Evolutionary conservation across 345 rosid genomes (phyloP).

Genomic region (Eucalyptus curtisii): DNA sequence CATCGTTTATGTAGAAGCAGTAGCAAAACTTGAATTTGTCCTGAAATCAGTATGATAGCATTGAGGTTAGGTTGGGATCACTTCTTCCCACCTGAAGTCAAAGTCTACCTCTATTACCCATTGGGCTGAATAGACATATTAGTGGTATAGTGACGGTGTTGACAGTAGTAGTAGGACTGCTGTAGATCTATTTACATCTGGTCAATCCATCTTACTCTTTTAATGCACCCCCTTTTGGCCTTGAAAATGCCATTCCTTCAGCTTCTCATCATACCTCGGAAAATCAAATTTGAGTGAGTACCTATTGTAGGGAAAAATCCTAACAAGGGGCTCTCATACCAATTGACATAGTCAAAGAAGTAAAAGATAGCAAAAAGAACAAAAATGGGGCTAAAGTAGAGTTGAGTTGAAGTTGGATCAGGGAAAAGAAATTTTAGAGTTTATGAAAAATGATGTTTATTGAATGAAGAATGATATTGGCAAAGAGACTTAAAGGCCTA

Average conservation of each 20-base stretch:
- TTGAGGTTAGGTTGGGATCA: background rate
- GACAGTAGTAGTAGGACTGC: background rate
- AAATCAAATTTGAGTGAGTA: background rate
- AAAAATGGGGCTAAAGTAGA: background rate
- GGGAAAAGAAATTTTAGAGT: background rate
- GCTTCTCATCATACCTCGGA: background rate
- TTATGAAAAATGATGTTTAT: background rate
- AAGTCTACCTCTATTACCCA: background rate
- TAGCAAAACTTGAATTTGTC: background rate
- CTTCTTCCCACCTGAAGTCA: background rate
- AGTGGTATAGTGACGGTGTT: background rate
- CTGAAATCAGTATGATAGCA: background rate
- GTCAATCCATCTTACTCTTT: background rate
- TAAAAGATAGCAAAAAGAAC: background rate
- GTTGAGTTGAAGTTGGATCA: background rate
- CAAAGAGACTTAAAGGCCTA: background rate
- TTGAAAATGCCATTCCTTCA: background rate
- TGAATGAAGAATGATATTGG: background rate
- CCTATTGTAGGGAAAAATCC: background rate
- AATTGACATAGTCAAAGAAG: background rate
- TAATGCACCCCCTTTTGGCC: background rate
- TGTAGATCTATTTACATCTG: background rate
- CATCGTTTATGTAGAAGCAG: background rate
- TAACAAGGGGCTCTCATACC: background rate
- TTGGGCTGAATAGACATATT: background rate